phyloP scores from a whole-genome alignment of 1,139 yeast species.

The Magnusiomyces sp. region DNA sequence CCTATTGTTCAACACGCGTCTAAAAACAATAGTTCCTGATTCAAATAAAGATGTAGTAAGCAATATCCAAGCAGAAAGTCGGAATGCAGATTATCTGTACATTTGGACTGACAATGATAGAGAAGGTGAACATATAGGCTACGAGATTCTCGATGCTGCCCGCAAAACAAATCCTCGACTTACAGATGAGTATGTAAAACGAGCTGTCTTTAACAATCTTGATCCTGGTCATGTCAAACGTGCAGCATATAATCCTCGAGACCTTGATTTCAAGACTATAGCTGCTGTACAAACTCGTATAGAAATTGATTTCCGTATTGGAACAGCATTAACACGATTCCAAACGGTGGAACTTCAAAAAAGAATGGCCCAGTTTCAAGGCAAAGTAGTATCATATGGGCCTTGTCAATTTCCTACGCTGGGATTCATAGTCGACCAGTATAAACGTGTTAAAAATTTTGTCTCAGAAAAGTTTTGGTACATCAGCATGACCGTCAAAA shows the following conservation, averaged over 20 bases:
- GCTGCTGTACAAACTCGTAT: slow-evolving; percentile 79
- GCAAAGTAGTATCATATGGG: slow-evolving; percentile 59
- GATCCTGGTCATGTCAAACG: slow-evolving; percentile 62
- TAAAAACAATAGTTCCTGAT: slow-evolving; percentile 35
- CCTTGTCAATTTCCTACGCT: slow-evolving; percentile 96
- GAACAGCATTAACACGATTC: slow-evolving; percentile 80
- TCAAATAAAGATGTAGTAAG: slow-evolving; percentile 46
- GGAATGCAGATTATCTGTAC: slow-evolving; percentile 54
- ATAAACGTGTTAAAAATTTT: slow-evolving; percentile 63
- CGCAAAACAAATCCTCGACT: slow-evolving; percentile 44
- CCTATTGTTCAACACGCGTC: slow-evolving; percentile 61
- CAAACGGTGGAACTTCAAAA: slow-evolving; percentile 45
- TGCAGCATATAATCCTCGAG: slow-evolving; percentile 66
- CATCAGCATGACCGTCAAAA: slow-evolving; percentile 45
- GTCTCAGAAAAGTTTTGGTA: slow-evolving; percentile 76
- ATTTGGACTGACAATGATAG: slow-evolving; percentile 99
- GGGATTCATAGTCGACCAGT: slow-evolving; percentile 95
- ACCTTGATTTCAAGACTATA: slow-evolving; percentile 60
- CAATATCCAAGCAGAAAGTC: slow-evolving; percentile 66
- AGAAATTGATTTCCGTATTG: slow-evolving; percentile 84
- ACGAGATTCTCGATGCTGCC: slow-evolving; percentile 71
- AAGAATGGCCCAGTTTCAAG: slow-evolving; percentile 11
- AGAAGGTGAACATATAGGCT: slow-evolving; percentile 95
- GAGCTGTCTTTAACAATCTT: slow-evolving; percentile 84
- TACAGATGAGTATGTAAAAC: slow-evolving; percentile 41